A percentile compares a stretch with the other conserved stretches of the same genome.
Conservation (phyloP, 2,329 filamentous ascomycete species). For the Fusarium keratoplasticum region DNA sequence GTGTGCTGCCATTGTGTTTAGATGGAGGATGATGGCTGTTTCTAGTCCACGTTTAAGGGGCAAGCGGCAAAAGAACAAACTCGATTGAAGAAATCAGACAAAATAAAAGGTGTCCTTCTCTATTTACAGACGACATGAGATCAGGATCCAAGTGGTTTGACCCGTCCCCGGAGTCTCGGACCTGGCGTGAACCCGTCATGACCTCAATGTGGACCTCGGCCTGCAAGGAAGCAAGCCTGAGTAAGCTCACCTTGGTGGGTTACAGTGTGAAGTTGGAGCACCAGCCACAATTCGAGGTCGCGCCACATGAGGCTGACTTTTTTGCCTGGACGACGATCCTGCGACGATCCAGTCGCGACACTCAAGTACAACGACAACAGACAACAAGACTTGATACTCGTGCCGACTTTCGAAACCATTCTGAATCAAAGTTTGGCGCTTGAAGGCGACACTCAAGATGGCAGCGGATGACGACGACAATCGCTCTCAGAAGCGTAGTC, state of each 20-base stretch:
- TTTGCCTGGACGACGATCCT: slow-evolving; percentile 29
- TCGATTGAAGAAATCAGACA: neutral
- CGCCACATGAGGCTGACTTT: slow-evolving; percentile 42
- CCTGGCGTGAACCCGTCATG: slow-evolving; percentile 33
- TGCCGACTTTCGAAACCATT: neutral
- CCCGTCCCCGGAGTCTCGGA: slow-evolving; percentile 30
- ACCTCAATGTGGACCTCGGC: slow-evolving; percentile 35
- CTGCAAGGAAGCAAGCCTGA: neutral
- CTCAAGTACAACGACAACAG: slow-evolving; percentile 17
- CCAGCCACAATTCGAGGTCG: slow-evolving; percentile 35
- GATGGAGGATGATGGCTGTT: neutral
- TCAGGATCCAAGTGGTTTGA: slow-evolving; percentile 10
- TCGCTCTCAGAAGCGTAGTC: slow-evolving; percentile 61
- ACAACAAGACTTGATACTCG: neutral
- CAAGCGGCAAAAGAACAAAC: neutral
- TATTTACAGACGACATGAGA: slow-evolving; percentile 16
- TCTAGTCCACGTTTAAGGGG: neutral
- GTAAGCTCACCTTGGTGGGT: neutral
- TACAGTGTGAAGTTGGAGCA: neutral
- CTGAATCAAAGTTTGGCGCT: neutral
- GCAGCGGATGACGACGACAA: slow-evolving; percentile 49
- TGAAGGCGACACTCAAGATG: slow-evolving; percentile 32
- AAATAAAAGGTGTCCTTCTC: neutral
- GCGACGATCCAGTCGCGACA: slow-evolving; percentile 5
- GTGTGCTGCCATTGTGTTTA: slow-evolving; percentile 59